Conservation (phyloP, 2,329 filamentous ascomycete genomes). For the Epichloe gansuensis region DNA sequence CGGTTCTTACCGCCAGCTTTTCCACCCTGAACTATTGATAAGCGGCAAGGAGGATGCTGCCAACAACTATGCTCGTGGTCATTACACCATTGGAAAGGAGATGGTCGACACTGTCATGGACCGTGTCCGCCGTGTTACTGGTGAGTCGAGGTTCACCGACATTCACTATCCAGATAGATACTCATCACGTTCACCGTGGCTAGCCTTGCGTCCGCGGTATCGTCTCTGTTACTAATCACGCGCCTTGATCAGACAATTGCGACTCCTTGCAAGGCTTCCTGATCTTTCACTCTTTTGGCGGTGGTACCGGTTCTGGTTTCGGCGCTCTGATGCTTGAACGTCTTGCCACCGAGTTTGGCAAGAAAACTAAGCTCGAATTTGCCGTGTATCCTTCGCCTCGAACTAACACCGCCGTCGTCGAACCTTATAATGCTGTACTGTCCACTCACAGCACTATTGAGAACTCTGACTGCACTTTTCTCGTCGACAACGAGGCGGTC, state of each 20-base stretch:
- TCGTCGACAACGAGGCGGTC: constrained; percentile 63
- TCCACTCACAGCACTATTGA: constrained; percentile 65
- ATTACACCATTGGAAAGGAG: constrained; percentile 68
- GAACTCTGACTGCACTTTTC: constrained; percentile 68
- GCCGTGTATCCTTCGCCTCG: constrained; percentile 59
- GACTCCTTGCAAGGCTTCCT: constrained; percentile 60
- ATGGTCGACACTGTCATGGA: constrained; percentile 60
- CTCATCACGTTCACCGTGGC: neutral
- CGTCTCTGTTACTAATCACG: constrained; percentile 9
- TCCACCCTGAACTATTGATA: constrained; percentile 60
- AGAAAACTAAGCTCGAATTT: constrained; percentile 68
- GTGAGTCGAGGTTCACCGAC: constrained; percentile 27
- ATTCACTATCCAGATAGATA: neutral
- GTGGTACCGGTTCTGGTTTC: constrained; percentile 61
- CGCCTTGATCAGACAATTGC: constrained; percentile 48
- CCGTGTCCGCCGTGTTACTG: constrained; percentile 54
- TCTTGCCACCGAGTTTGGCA: constrained; percentile 60
- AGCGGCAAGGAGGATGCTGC: constrained; percentile 66
- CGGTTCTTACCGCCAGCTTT: constrained; percentile 52
- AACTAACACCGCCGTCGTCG: constrained; percentile 57
- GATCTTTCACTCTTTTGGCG: constrained; percentile 63
- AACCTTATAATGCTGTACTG: constrained; percentile 62
- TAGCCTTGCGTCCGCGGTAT: neutral
- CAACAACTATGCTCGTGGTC: constrained; percentile 66
- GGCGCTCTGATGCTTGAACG: constrained; percentile 60